These are phyloP conservation scores for Aspergillus versicolor DNA, from an alignment of 2,329 filamentous ascomycete genomes.

Conservation along the genomic window DNA sequence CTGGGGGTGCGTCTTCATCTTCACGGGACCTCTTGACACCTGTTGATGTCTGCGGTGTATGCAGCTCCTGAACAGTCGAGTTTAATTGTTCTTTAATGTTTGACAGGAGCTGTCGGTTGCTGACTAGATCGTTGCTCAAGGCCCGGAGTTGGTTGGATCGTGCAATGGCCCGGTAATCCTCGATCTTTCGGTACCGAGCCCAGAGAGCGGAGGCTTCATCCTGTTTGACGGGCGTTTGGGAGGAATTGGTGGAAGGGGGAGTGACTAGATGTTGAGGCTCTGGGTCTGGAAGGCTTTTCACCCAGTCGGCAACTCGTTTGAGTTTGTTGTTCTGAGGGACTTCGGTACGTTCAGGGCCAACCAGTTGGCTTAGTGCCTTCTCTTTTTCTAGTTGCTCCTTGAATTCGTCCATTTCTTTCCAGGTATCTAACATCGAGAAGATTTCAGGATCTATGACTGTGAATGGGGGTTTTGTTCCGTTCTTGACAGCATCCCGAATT, in stretches of 20 bases:
- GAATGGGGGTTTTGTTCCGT: slow-evolving; percentile 3
- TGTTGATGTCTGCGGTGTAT: neutral
- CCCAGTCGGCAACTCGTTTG: slow-evolving; percentile 14
- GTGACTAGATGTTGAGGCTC: neutral
- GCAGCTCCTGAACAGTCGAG: neutral
- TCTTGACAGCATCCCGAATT: slow-evolving; percentile 9
- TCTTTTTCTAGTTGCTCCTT: slow-evolving; percentile 7
- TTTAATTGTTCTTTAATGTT: neutral
- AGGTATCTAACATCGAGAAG: slow-evolving; percentile 9
- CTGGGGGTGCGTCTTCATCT: slow-evolving; percentile 4
- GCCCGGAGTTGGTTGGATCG: neutral
- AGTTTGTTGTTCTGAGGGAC: slow-evolving; percentile 8
- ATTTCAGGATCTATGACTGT: slow-evolving; percentile 10
- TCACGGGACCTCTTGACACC: slow-evolving; percentile 17
- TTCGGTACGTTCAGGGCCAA: neutral
- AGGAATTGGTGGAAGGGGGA: slow-evolving; percentile 1
- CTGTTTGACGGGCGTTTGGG: neutral
- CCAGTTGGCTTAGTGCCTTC: slow-evolving; percentile 3
- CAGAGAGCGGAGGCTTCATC: slow-evolving; percentile 3
- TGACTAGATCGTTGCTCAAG: neutral
- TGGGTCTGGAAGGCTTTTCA: slow-evolving; percentile 8
- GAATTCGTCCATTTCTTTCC: slow-evolving; percentile 19
- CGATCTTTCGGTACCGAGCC: slow-evolving; percentile 4
- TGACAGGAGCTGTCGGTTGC: slow-evolving; percentile 4
- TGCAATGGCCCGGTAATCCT: slow-evolving; percentile 2